These are phyloP conservation scores for Mucor ambiguus DNA, from an alignment of 371 early-diverging fungal species.

Conservation along the genomic window DNA sequence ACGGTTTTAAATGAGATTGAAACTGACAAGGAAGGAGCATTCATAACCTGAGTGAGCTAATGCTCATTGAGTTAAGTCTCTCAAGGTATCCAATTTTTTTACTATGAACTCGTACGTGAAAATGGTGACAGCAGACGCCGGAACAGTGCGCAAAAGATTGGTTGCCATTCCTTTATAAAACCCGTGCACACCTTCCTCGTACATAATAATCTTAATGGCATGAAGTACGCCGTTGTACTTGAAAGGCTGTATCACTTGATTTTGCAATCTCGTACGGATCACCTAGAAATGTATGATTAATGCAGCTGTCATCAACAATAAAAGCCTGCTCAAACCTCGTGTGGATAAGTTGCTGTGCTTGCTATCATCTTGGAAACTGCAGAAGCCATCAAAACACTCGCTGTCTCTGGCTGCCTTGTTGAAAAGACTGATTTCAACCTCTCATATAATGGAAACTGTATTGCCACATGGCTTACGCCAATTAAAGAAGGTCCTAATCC, in stretches of 20 bases:
- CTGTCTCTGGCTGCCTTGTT: background rate
- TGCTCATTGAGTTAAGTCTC: slow-evolving; percentile 13
- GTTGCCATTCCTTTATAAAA: slow-evolving; percentile 90
- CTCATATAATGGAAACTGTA: slow-evolving; percentile 97
- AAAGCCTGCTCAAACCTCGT: slow-evolving; percentile 33
- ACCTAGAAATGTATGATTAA: slow-evolving; percentile 32
- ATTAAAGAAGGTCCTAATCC: slow-evolving; percentile 89
- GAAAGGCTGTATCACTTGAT: slow-evolving; percentile 70
- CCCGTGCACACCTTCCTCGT: slow-evolving; percentile 79
- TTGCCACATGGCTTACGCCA: slow-evolving; percentile 91
- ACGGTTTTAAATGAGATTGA: background rate
- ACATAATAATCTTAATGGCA: slow-evolving; percentile 67
- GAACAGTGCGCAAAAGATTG: slow-evolving; percentile 88
- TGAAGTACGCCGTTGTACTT: slow-evolving; percentile 82
- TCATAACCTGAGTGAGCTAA: too few species aligned
- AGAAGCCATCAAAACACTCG: slow-evolving; percentile 74
- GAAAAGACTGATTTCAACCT: slow-evolving; percentile 59
- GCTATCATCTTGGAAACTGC: slow-evolving; percentile 89
- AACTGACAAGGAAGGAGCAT: background rate
- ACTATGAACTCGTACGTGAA: slow-evolving; percentile 79
- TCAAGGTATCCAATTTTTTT: slow-evolving; percentile 33
- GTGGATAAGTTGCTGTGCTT: slow-evolving; percentile 86
- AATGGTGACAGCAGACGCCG: slow-evolving; percentile 85
- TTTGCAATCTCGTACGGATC: slow-evolving; percentile 89
- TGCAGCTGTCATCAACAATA: slow-evolving; percentile 51